Base-by-base conservation (phyloP, 2,329 filamentous ascomycete species). In the Plectosphaerella sp. region DNA sequence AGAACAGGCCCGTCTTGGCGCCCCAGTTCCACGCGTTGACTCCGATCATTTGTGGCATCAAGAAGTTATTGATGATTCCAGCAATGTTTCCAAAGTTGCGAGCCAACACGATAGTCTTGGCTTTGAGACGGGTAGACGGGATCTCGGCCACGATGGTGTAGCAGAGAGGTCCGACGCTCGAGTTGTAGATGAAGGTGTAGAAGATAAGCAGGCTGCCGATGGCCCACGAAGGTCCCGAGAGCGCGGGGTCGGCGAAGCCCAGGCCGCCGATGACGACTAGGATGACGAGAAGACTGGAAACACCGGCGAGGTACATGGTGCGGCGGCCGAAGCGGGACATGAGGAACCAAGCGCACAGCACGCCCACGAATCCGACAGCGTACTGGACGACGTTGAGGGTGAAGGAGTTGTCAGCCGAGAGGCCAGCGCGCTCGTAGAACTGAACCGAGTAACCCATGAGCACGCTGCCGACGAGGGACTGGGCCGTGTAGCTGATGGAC, bases 1-100 rank as follows among this genome's bases (percentile, higher is more conserved):
- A 77, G 62, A 77, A 70, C 58, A 76, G 72, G 3, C 67, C 80
- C 49, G 64, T 71, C 67, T 66, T 75, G 60, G 75, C 79, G 57
- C 64, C 74, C 72, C 72, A 73, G 57, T 74, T 72, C 65, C 73
- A 75, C 4, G 71, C 73, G 0, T 66, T 66, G 0, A 72, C 72
- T 58, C 75, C 76, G 16, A 78, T 61, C 70, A 78, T 77, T 54
- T 70, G 67, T 0, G 76, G 75, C 2, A 73, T 73, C 5, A 74
- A 62, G 47, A 76, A 61, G 57, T 75, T 79, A 58, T 69, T 72
- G 22, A 73, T 55, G 42, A 83, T 76, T 51, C 72, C 72, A 20
- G 64, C 61, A 5, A 79, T 64, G 55, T 82, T 78, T 65, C 79
- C 82, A 18, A 70, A 60, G 45, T 67, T 69, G 4, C 74, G 64